phyloP scores from a whole-genome alignment of 192 early-diverging fungal species.

The Piromyces sp. region DNA sequence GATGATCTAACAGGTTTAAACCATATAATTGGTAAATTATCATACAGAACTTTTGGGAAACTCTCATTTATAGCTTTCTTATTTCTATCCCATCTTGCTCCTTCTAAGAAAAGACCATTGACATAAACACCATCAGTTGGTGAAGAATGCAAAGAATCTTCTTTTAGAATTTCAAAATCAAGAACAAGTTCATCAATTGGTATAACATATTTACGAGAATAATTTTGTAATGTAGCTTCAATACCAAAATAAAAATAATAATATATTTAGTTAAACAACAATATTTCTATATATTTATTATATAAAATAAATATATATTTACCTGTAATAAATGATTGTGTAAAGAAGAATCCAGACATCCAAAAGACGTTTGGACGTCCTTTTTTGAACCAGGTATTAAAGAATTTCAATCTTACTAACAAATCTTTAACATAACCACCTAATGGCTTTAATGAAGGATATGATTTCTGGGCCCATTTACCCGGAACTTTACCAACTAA shows the following conservation, averaged over 20 bases:
- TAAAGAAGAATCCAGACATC: constrained; percentile 52
- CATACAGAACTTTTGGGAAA: constrained; percentile 26
- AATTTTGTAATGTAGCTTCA: constrained; percentile 25
- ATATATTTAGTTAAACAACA: no score
- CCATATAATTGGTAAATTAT: constrained; percentile 21
- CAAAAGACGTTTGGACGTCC: constrained; percentile 37
- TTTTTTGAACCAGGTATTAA: constrained; percentile 33
- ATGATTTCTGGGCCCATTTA: constrained; percentile 42
- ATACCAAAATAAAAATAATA: no score
- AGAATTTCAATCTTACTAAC: constrained; percentile 29
- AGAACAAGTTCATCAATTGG: constrained; percentile 36
- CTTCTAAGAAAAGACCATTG: constrained; percentile 33
- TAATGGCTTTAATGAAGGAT: constrained; percentile 42
- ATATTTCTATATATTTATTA: no score
- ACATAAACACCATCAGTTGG: constrained; percentile 40
- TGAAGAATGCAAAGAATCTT: constrained; percentile 21
- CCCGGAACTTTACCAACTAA: constrained; percentile 28
- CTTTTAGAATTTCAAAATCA: constrained; percentile 21
- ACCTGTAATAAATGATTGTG: constrained; percentile 50
- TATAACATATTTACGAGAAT: constrained; percentile 35
- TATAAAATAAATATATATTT: neutral
- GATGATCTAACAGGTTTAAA: constrained; percentile 9
- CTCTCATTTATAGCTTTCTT: constrained; percentile 34
- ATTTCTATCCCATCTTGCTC: constrained; percentile 39
- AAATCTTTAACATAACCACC: constrained; percentile 35